Evolutionary conservation across 2,329 filamentous ascomycete genomes (phyloP).

Genomic region (Aquanectria penicillioides): DNA sequence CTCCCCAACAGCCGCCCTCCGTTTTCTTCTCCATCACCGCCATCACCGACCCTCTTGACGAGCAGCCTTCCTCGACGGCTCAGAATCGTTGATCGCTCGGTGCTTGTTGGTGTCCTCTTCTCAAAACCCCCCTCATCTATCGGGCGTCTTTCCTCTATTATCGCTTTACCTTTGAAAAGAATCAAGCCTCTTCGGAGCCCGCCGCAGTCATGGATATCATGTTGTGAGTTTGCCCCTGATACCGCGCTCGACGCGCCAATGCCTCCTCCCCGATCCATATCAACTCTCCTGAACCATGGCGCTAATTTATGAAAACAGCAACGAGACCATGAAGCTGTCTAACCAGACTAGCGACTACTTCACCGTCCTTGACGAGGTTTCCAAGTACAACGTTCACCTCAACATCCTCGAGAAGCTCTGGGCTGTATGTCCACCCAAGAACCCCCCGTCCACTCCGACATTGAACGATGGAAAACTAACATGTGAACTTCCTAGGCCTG

Average conservation of each 20-base stretch:
- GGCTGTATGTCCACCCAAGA: conserved; percentile 67
- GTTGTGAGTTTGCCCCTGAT: conserved; percentile 41
- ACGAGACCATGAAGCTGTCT: conserved; percentile 60
- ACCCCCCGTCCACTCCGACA: not conserved
- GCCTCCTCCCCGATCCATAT: not conserved
- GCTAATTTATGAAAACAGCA: conserved; percentile 50
- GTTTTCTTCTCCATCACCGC: conserved; percentile 37
- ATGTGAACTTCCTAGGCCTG: conserved; percentile 67
- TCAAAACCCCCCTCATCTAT: conserved; percentile 2
- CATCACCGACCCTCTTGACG: conserved; percentile 34
- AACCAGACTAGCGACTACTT: conserved; percentile 64
- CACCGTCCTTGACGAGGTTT: conserved; percentile 69
- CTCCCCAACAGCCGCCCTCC: conserved; percentile 41
- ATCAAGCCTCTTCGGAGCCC: conserved; percentile 22
- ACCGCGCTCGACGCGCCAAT: conserved; percentile 22
- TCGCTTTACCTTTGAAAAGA: conserved; percentile 7
- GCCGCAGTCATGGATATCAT: conserved; percentile 37
- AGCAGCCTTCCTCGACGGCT: conserved; percentile 36
- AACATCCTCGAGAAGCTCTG: conserved; percentile 89
- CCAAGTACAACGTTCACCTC: conserved; percentile 83
- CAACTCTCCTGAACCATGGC: conserved; percentile 35
- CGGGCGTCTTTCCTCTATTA: conserved; percentile 17
- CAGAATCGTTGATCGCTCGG: conserved; percentile 31
- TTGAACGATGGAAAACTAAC: conserved; percentile 26
- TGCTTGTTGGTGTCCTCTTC: conserved; percentile 30